Conservation (phyloP, 1,284 basidiomycete genomes). For the Thecaphora frezii region DNA sequence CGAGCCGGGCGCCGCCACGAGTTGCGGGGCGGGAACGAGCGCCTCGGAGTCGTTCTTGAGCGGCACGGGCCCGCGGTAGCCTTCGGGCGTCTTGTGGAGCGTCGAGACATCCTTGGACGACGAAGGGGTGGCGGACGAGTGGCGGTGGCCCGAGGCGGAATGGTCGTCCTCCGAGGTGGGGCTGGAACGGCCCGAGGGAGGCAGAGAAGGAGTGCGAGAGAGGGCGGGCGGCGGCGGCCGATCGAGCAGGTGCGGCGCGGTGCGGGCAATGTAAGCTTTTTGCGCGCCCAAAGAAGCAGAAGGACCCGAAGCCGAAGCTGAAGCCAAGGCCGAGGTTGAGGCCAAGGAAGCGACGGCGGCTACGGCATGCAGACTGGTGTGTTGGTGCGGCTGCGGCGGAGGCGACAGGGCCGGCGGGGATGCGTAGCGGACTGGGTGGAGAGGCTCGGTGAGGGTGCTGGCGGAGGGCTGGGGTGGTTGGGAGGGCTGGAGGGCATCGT, state of each 20-base stretch:
- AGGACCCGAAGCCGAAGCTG: too few relatives aligned
- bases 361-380: too few relatives aligned
- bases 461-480: slow-evolving; percentile 7
- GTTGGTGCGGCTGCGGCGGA: too few relatives aligned
- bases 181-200: slow-evolving; percentile 24
- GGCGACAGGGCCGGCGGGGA: too few relatives aligned
- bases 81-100: slow-evolving; percentile 33
- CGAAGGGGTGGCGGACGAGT: slow-evolving; percentile 5
- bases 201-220: slow-evolving; percentile 17
- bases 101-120: slow-evolving; percentile 10
- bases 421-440: too few relatives aligned
- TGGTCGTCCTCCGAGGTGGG: slow-evolving; percentile 26
- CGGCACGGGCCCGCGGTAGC: slow-evolving; percentile 46
- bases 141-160: slow-evolving; percentile 13
- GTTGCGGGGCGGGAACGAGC: slow-evolving; percentile 35
- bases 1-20: slow-evolving; percentile 19
- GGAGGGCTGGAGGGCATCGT: slow-evolving; percentile 14
- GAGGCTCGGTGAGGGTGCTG: slow-evolving; percentile 10
- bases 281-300: slow-evolving; percentile 19
- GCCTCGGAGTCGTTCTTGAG: slow-evolving; percentile 42
- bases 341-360: too few relatives aligned
- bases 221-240: slow-evolving; percentile 8
- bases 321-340: too few relatives aligned
- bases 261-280: slow-evolving; percentile 39
- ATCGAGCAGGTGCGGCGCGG: slow-evolving; percentile 42